phyloP scores from a whole-genome alignment of 23 red algal species.

The Gracilaria domingensis region DNA sequence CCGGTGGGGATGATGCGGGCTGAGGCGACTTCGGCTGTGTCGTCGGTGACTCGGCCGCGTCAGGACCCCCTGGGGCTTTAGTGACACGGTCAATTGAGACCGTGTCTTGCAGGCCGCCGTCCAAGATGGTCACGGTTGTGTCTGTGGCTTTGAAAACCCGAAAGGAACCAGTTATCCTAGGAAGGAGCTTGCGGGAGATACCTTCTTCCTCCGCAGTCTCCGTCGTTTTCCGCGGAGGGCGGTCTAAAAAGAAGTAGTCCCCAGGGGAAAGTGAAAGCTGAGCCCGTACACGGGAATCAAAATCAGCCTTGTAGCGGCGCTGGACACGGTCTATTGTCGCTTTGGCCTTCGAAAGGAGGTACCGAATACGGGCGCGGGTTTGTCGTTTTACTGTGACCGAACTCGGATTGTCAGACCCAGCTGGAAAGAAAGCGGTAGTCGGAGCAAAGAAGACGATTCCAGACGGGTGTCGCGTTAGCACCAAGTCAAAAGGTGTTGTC shows the following conservation, averaged over 20 bases:
- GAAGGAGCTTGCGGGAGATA: not conserved
- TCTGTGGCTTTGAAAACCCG: not conserved
- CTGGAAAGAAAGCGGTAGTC: not conserved
- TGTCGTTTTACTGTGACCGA: not conserved
- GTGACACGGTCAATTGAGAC: slow-evolving; percentile 17
- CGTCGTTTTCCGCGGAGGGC: not conserved
- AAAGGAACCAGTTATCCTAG: slow-evolving; percentile 5
- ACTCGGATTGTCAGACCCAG: not conserved
- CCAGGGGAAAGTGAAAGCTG: not conserved
- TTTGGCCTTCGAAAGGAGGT: not conserved
- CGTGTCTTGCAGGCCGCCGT: slow-evolving; percentile 1
- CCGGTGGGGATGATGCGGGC: too few species aligned
- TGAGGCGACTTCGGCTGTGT: too few species aligned
- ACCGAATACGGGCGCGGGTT: not conserved
- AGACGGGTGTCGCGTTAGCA: slow-evolving; percentile 19
- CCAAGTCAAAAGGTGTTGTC: slow-evolving; percentile 32
- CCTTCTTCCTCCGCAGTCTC: not conserved
- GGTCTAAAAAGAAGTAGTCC: slow-evolving; percentile 7
- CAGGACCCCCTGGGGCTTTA: not conserved
- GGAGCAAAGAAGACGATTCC: not conserved
- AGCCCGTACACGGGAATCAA: not conserved
- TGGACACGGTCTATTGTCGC: not conserved
- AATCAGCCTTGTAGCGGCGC: slow-evolving; percentile 29
- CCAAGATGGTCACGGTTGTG: slow-evolving; percentile 8
- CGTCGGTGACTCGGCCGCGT: too few species aligned